A percentile compares a stretch with the other conserved stretches of the same genome.
Conservation (phyloP, 2,329 filamentous ascomycete species). For the Orbilia quercus region DNA sequence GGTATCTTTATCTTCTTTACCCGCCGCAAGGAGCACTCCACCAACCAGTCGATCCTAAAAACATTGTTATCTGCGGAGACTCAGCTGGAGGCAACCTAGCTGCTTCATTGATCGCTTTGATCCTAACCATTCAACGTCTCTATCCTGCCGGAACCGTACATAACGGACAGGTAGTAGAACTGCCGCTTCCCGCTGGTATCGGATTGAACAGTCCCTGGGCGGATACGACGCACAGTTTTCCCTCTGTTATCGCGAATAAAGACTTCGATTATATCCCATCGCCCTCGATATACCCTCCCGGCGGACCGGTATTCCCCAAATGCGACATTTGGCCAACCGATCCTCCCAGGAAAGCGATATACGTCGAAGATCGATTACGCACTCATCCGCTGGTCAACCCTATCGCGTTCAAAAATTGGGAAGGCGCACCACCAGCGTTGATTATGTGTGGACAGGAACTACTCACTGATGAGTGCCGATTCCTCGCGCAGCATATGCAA, state of each 20-base stretch:
- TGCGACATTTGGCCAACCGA: slow-evolving; percentile 71
- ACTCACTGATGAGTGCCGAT: slow-evolving; percentile 71
- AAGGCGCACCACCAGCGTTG: slow-evolving; percentile 73
- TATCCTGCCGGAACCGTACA: slow-evolving; percentile 67
- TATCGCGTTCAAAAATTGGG: slow-evolving; percentile 72
- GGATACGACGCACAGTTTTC: slow-evolving; percentile 72
- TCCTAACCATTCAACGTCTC: slow-evolving; percentile 71
- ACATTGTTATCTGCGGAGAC: slow-evolving; percentile 80
- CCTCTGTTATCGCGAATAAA: slow-evolving; percentile 64
- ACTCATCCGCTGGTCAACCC: slow-evolving; percentile 77
- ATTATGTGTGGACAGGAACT: slow-evolving; percentile 78
- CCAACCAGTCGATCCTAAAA: slow-evolving; percentile 71
- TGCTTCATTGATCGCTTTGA: slow-evolving; percentile 74
- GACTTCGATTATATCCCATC: slow-evolving; percentile 74
- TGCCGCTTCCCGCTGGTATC: slow-evolving; percentile 76
- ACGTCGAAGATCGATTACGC: slow-evolving; percentile 65
- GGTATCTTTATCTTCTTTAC: slow-evolving; percentile 78
- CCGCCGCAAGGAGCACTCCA: slow-evolving; percentile 77
- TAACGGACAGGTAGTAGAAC: slow-evolving; percentile 69
- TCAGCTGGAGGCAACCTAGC: slow-evolving; percentile 79
- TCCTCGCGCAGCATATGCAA: slow-evolving; percentile 70
- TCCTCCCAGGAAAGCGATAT: slow-evolving; percentile 67
- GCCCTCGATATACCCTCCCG: slow-evolving; percentile 59
- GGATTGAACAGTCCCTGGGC: slow-evolving; percentile 76
- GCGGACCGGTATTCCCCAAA: slow-evolving; percentile 62